Evolutionary conservation across 768 basidiomycete species (phyloP).

Genomic region (Pleurotus pulmonarius): DNA sequence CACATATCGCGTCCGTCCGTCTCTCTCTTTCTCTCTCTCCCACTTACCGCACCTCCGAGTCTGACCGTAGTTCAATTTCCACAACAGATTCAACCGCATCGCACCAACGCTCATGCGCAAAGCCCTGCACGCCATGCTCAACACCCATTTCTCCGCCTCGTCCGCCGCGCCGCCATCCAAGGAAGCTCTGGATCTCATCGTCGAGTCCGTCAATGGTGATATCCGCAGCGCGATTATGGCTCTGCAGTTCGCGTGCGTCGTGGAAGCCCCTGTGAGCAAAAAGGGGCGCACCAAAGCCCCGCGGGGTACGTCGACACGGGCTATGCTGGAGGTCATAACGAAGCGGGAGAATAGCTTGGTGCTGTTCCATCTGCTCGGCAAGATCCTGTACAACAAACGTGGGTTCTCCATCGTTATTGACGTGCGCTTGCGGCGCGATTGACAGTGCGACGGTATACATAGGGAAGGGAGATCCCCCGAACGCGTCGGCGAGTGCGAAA

Average conservation of each 20-base stretch:
- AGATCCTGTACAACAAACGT: constrained; percentile 96
- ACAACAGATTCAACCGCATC: constrained; percentile 82
- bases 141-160: constrained; percentile 37
- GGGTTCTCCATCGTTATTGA: constrained; percentile 17
- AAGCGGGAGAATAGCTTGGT: constrained; percentile 81
- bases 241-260: constrained; percentile 77
- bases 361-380: constrained; percentile 91
- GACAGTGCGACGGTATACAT: not conserved
- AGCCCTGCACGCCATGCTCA: constrained; percentile 63
- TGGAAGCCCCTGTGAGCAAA: constrained; percentile 25
- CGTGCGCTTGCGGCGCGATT: not conserved
- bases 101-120: constrained; percentile 82
- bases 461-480: constrained; percentile 76
- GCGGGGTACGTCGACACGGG: constrained; percentile 17
- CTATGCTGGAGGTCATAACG: constrained; percentile 70
- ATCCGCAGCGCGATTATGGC: constrained; percentile 93
- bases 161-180: constrained; percentile 44
- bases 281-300: constrained; percentile 25
- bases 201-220: constrained; percentile 84
- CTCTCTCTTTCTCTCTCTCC: not conserved
- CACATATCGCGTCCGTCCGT: constrained; percentile 66
- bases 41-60: not conserved
- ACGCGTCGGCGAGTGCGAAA: constrained; percentile 50
- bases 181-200: constrained; percentile 70
- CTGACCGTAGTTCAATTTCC: not conserved